Evolutionary conservation across 768 basidiomycete genomes (phyloP).

Genomic region (Pisolithus orientalis): DNA sequence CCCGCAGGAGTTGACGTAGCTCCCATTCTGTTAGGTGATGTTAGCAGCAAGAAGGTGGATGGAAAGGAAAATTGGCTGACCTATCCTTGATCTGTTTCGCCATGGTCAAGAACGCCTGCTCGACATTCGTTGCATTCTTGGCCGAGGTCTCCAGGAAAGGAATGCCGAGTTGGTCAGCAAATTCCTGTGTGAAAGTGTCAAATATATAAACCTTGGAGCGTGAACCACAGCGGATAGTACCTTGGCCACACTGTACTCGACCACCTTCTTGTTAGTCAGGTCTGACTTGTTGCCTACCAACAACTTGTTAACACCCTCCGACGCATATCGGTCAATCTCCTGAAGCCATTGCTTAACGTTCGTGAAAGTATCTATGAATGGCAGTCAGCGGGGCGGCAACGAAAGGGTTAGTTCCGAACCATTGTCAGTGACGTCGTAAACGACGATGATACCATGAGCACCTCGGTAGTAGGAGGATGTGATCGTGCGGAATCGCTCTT

Average conservation of each 20-base stretch:
- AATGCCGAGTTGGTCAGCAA: slow-evolving; percentile 89
- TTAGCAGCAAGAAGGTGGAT: not conserved
- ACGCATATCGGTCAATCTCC: slow-evolving; percentile 93
- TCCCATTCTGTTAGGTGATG: slow-evolving; percentile 58
- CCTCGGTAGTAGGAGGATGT: slow-evolving; percentile 99
- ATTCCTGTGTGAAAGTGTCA: slow-evolving; percentile 52
- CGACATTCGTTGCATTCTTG: slow-evolving; percentile 97
- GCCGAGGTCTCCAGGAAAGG: slow-evolving; percentile 99
- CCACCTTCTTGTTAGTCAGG: slow-evolving; percentile 93
- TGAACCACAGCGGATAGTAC: slow-evolving; percentile 30
- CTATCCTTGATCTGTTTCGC: slow-evolving; percentile 95
- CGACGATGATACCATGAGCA: slow-evolving; percentile 96
- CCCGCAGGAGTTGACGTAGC: slow-evolving; percentile 70
- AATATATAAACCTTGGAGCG: not conserved
- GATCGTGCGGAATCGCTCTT: slow-evolving; percentile 98
- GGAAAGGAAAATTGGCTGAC: slow-evolving; percentile 31
- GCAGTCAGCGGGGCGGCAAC: slow-evolving; percentile 4
- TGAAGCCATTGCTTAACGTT: slow-evolving; percentile 96
- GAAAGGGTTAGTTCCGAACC: slow-evolving; percentile 35
- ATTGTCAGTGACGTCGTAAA: slow-evolving; percentile 97
- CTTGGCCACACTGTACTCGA: slow-evolving; percentile 85
- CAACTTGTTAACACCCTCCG: slow-evolving; percentile 97
- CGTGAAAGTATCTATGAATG: slow-evolving; percentile 74
- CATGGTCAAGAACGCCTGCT: slow-evolving; percentile 99
- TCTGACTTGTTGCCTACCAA: slow-evolving; percentile 99